These are phyloP conservation scores for Trichocladium uniseriatum DNA, from an alignment of 495 filamentous ascomycete species.

Conservation along the genomic window DNA sequence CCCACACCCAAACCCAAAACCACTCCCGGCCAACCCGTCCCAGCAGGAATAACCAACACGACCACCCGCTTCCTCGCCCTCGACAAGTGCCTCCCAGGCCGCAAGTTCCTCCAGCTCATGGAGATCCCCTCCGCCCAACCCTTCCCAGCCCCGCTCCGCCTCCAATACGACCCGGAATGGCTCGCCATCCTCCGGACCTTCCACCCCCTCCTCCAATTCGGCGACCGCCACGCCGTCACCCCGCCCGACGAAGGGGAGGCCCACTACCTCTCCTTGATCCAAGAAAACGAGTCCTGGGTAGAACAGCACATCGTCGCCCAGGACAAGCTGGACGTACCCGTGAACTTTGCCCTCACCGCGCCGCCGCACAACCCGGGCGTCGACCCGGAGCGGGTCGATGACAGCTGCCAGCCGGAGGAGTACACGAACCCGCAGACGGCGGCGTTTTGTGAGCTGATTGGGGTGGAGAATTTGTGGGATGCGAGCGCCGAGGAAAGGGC, in stretches of 20 bases:
- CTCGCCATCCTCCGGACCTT: conserved; percentile 83
- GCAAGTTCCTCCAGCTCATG: conserved; percentile 73
- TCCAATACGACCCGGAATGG: conserved; percentile 91
- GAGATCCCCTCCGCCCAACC: conserved; percentile 38
- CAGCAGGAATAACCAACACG: conserved; percentile 55
- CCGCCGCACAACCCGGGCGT: conserved; percentile 50
- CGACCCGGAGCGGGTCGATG: conserved; percentile 21
- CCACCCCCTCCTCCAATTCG: conserved; percentile 49
- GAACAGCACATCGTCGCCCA: conserved; percentile 55
- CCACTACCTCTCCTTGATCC: conserved; percentile 53
- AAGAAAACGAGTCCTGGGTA: conserved; percentile 62
- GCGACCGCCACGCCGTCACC: conserved; percentile 39
- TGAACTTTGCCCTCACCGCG: conserved; percentile 69
- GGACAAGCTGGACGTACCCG: conserved; percentile 55
- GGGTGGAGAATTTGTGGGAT: conserved; percentile 68
- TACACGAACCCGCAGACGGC: conserved; percentile 77
- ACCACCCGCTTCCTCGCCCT: conserved; percentile 80
- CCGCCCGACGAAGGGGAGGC: conserved; percentile 53
- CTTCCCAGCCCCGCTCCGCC: conserved; percentile 26
- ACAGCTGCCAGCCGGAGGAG: conserved; percentile 51
- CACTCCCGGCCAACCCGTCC: conserved; percentile 37
- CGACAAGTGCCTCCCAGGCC: conserved; percentile 72
- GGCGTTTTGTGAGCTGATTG: conserved; percentile 66
- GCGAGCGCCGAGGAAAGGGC: conserved; percentile 57
- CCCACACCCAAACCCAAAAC: conserved; percentile 13